phyloP scores from a whole-genome alignment of 2,329 filamentous ascomycete species.

The Ceratocystiopsis minuta region DNA sequence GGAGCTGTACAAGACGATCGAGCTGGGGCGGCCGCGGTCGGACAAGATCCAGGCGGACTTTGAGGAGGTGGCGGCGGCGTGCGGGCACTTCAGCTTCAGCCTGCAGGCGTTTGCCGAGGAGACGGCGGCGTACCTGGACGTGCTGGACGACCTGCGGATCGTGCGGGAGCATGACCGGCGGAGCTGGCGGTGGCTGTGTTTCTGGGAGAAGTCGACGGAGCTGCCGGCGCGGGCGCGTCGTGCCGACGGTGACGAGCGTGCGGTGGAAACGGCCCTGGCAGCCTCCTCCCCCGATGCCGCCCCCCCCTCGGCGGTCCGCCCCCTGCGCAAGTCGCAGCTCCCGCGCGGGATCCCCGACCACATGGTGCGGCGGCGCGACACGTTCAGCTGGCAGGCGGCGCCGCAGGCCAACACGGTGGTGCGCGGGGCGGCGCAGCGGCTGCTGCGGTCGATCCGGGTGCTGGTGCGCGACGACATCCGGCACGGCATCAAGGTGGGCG shows the following conservation, averaged over 20 bases:
- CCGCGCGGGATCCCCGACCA: slow-evolving; percentile 35
- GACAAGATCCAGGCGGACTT: slow-evolving; percentile 77
- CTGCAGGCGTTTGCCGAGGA: slow-evolving; percentile 83
- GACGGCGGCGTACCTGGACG: slow-evolving; percentile 63
- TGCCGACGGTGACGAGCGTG: background rate
- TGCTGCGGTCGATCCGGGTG: slow-evolving; percentile 28
- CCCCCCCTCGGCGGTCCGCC: slow-evolving; percentile 16
- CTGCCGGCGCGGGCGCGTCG: slow-evolving; percentile 21
- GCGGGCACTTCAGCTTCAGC: slow-evolving; percentile 89
- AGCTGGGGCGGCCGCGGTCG: slow-evolving; percentile 48
- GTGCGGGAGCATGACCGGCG: slow-evolving; percentile 41
- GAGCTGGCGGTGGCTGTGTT: slow-evolving; percentile 71
- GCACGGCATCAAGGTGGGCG: slow-evolving; percentile 84
- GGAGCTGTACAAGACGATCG: slow-evolving; percentile 63
- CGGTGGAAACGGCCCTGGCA: slow-evolving; percentile 11
- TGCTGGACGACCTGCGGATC: slow-evolving; percentile 71
- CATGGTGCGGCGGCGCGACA: slow-evolving; percentile 33
- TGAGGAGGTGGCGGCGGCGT: slow-evolving; percentile 94
- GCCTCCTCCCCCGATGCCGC: background rate
- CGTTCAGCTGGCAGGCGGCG: slow-evolving; percentile 37
- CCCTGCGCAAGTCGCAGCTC: slow-evolving; percentile 31
- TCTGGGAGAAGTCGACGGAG: slow-evolving; percentile 38
- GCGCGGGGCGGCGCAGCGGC: slow-evolving; percentile 25
- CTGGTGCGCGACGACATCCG: slow-evolving; percentile 38
- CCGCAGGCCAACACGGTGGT: slow-evolving; percentile 26